Evolutionary conservation across 805 yeast species (phyloP).

Genomic region (Metschnikowia aberdeeniae): DNA sequence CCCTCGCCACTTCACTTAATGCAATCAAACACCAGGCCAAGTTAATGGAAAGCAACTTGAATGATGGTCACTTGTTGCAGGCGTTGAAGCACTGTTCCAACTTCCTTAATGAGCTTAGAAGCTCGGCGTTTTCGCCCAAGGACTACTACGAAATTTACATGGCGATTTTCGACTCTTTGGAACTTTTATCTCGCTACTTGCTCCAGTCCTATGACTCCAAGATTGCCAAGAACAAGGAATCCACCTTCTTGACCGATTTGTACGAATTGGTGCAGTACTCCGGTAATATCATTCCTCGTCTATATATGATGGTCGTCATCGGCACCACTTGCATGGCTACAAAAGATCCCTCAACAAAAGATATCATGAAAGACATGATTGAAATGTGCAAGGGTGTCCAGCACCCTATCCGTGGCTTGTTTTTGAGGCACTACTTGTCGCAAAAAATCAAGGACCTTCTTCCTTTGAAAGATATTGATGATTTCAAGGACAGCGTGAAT

Average conservation of each 20-base stretch:
- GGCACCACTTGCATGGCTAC: conserved; percentile 84
- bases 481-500: conserved; percentile 64
- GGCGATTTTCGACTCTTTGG: conserved; percentile 76
- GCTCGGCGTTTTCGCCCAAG: conserved; percentile 73
- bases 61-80: conserved; percentile 66
- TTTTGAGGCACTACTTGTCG: conserved; percentile 80
- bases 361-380: conserved; percentile 90
- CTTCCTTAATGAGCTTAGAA: conserved; percentile 76
- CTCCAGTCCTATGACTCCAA: conserved; percentile 63
- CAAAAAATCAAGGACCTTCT: conserved; percentile 73
- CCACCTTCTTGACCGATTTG: conserved; percentile 65
- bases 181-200: conserved; percentile 59
- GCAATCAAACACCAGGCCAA: conserved; percentile 65
- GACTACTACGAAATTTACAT: conserved; percentile 91
- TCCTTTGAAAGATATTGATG: conserved; percentile 38
- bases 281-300: conserved; percentile 86
- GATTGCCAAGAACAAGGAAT: conserved; percentile 34
- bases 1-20: conserved; percentile 21
- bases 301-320: conserved; percentile 91
- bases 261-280: conserved; percentile 95
- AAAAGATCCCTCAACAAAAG: conserved; percentile 74
- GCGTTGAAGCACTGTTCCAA: conserved; percentile 85
- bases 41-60: conserved; percentile 73
- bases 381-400: conserved; percentile 98
- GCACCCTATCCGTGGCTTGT: conserved; percentile 89